Base-by-base conservation (phyloP, 495 filamentous ascomycete genomes). In the Parachaetomium inaequale region DNA sequence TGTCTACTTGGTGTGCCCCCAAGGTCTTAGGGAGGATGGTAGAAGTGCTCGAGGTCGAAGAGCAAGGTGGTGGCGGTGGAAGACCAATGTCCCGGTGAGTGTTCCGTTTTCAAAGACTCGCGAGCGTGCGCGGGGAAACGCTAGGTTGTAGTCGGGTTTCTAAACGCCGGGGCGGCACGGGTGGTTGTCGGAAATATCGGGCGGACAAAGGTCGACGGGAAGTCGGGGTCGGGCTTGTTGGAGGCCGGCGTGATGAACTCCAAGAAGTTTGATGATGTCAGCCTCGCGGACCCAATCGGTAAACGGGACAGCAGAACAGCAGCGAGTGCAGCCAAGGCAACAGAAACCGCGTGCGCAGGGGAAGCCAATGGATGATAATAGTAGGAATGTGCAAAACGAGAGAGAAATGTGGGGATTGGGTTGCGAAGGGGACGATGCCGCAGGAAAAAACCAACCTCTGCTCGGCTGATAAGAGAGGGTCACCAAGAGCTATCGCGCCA, bases 31-130 rank as follows among this genome's bases (percentile, higher is more conserved):
- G 78, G 78, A 67, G 78, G 78, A 58, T 79, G 74, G 61, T 77
- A 80, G 51, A 80, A 75, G 70, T 71, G 71, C 54, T 76, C 77
- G 70, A 79, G 74, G 67, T 77, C 68, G 62, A 72, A 75, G 62
- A 79, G 76, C 68, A 78, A 66, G 59, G 67, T 75, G 65, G 69
- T 65, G 66, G 74, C 69, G 76, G 75, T 75, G 65, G 77, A 72
- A 65, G 70, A 72, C 65, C 72, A 72, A 63, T 69, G 75, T 70
- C 68, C 67, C 71, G 75, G 74, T 74, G 72, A 74, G 72, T 63
- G 66, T 65, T 78, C 72, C 75, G 73, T 77, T 69, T 72, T 76
- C 63, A 69, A 64, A 66, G 62, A 66, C 52, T 67, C 63, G 47
- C 12, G 25, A 55, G 57, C 25, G 64, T 50, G 53, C 49, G 50